Evolutionary conservation across 306 rosid species (phyloP).

Genomic region (Trifolium pratense): DNA sequence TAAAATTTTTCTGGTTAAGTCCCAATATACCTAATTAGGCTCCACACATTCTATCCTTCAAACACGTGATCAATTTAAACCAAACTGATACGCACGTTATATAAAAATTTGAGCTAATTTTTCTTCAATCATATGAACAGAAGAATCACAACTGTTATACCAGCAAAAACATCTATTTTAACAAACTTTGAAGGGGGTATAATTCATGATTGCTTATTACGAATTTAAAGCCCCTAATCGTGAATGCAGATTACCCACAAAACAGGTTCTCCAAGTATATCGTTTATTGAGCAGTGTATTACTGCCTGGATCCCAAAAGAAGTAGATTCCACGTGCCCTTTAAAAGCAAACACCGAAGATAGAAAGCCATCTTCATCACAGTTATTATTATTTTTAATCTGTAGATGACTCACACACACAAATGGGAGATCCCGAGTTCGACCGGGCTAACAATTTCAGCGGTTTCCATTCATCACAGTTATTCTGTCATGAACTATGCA

Average conservation of each 20-base stretch:
- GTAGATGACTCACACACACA: too few species aligned
- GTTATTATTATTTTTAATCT: neutral
- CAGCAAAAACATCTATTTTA: neutral
- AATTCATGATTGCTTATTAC: neutral
- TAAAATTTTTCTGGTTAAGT: constrained; percentile 8
- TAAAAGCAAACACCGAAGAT: neutral
- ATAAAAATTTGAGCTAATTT: neutral
- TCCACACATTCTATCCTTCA: constrained; percentile 23
- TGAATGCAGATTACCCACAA: neutral
- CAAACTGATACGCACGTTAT: constrained; percentile 2
- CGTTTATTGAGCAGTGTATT: neutral
- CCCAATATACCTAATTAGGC: neutral
- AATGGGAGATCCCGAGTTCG: too few species aligned
- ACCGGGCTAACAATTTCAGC: too few species aligned
- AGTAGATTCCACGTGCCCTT: neutral
- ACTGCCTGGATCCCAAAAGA: constrained; percentile 1
- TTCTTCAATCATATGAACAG: constrained; percentile 21
- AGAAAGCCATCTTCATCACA: constrained; percentile 20
- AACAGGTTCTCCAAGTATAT: constrained; percentile 13
- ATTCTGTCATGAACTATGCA: neutral
- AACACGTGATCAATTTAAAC: constrained; percentile 6
- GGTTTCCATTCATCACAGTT: neutral
- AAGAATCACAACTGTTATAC: constrained; percentile 1
- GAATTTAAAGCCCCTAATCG: constrained; percentile 13
- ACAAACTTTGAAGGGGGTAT: neutral